Conservation (phyloP, 2,329 filamentous ascomycete species). For the Fusarium begoniae region DNA sequence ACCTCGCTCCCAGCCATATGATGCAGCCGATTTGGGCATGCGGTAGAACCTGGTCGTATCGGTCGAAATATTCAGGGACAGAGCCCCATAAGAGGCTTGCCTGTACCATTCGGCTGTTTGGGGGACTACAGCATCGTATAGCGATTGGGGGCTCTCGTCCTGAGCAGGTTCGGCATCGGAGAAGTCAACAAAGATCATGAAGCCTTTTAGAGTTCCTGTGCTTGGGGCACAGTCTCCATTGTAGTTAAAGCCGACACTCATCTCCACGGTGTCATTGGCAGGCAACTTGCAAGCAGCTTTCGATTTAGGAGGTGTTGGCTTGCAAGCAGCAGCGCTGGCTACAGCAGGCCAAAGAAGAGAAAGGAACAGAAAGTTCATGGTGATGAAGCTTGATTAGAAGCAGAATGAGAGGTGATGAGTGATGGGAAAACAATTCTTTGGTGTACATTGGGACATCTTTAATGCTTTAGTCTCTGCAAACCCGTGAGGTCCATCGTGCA, state of each 20-base stretch:
- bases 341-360: not conserved
- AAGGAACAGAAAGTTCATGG: not conserved
- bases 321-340: not conserved
- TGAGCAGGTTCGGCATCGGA: conserved; percentile 36
- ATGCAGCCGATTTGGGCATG: conserved; percentile 42
- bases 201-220: conserved; percentile 43
- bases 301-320: not conserved
- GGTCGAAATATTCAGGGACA: conserved; percentile 36
- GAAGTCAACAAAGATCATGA: conserved; percentile 53
- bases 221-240: conserved; percentile 45
- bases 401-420: not conserved
- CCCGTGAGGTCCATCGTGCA: not conserved
- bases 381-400: not conserved
- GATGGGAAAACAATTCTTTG: not conserved
- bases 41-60: conserved; percentile 39
- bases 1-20: conserved; percentile 33
- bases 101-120: conserved; percentile 33
- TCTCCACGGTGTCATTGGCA: not conserved
- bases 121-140: conserved; percentile 32
- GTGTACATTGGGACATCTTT: not conserved
- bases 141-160: conserved; percentile 36
- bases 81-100: conserved; percentile 39
- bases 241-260: not conserved
- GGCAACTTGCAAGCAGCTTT: conserved; percentile 1
- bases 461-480: not conserved